These are phyloP conservation scores for Cucumis melo DNA, from an alignment of 306 rosid genomes.

Conservation along the genomic window DNA sequence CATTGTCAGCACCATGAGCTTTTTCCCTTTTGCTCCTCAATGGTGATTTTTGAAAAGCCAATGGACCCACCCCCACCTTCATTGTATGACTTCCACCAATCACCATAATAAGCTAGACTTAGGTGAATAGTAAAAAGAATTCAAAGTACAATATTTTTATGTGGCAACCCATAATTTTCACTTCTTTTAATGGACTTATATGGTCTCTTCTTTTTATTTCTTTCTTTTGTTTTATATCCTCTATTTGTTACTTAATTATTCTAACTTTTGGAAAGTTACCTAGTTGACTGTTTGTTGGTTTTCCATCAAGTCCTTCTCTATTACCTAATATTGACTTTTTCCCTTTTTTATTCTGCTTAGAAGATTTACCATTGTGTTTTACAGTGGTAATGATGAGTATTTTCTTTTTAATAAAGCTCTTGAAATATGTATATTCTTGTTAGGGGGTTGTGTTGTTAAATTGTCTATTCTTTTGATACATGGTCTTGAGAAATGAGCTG, in stretches of 20 bases:
- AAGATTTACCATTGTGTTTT: not conserved
- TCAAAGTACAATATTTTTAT: not conserved
- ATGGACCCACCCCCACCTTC: not conserved
- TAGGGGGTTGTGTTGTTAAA: not conserved
- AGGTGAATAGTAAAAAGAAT: slow-evolving; percentile 4
- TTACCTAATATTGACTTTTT: not conserved
- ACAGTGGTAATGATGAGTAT: not conserved
- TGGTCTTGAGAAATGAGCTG: slow-evolving; percentile 1
- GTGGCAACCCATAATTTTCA: not conserved
- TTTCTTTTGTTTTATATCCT: not conserved
- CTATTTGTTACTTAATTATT: not conserved
- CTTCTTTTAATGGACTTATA: slow-evolving; percentile 5
- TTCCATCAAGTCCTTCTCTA: not conserved
- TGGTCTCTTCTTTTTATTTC: not conserved
- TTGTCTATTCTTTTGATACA: slow-evolving; percentile 2
- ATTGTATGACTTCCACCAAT: not conserved
- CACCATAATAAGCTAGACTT: not conserved
- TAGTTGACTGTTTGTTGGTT: not conserved
- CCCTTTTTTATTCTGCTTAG: not conserved
- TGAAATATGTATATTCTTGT: not conserved
- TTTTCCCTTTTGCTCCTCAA: not conserved
- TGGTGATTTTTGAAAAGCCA: slow-evolving; percentile 5
- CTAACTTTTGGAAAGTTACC: not conserved
- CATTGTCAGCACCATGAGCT: not conserved
- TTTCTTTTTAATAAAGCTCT: not conserved